These are phyloP conservation scores for Fusarium nodosum DNA, from an alignment of 2,329 filamentous ascomycete genomes.

Conservation along the genomic window DNA sequence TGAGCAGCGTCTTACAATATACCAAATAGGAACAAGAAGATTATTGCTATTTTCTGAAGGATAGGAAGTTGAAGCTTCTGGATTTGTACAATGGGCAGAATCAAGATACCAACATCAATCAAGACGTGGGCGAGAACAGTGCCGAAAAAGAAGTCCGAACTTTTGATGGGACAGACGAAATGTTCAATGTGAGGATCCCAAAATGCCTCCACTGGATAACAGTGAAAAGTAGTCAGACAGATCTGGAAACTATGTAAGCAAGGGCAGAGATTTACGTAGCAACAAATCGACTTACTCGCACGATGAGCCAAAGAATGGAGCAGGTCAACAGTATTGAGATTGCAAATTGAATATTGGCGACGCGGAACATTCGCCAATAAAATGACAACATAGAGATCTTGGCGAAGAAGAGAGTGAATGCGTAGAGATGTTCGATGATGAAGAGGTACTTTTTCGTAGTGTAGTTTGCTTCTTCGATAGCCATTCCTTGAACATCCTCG, in stretches of 20 bases:
- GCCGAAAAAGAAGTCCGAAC: conserved; percentile 32
- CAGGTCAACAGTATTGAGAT: conserved; percentile 45
- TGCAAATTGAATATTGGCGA: conserved; percentile 45
- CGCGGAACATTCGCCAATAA: conserved; percentile 53
- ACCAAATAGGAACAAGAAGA: conserved; percentile 50
- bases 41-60: conserved; percentile 45
- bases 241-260: not conserved
- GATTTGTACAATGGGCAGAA: conserved; percentile 49
- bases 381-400: conserved; percentile 51
- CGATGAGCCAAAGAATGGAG: conserved; percentile 50
- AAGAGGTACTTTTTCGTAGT: conserved; percentile 40
- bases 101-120: conserved; percentile 51
- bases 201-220: conserved; percentile 35
- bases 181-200: conserved; percentile 30
- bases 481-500: conserved; percentile 24
- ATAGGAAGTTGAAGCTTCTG: conserved; percentile 47
- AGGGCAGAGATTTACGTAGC: accelerated
- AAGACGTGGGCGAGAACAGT: conserved; percentile 47
- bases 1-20: conserved; percentile 38
- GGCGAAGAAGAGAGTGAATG: conserved; percentile 49
- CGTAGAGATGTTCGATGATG: conserved; percentile 50
- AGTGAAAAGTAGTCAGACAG: conserved; percentile 36
- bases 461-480: conserved; percentile 20
- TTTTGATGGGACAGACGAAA: conserved; percentile 48
- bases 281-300: conserved; percentile 35